A percentile compares a stretch with the other conserved stretches of the same genome.
These are phyloP conservation scores for Lactarius trivialis DNA, from an alignment of 768 basidiomycete species.

Conservation along the genomic window DNA sequence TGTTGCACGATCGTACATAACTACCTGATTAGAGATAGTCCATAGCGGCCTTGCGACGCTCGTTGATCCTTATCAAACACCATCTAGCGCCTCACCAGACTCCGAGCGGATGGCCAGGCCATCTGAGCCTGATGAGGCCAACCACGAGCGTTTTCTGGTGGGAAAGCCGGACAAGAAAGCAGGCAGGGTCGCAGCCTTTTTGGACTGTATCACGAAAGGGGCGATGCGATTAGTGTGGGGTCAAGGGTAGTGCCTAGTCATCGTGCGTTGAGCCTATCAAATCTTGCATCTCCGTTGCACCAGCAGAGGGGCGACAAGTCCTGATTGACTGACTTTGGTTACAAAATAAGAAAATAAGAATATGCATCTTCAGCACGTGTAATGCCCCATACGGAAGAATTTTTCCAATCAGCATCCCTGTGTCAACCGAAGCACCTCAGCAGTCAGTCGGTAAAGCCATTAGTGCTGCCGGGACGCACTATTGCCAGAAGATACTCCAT, in stretches of 20 bases:
- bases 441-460: conserved; percentile 8
- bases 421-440: conserved; percentile 7
- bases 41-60: not conserved
- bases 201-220: not conserved
- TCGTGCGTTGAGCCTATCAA: not conserved
- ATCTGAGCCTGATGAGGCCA: not conserved
- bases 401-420: conserved; percentile 7
- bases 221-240: conserved; percentile 2
- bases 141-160: conserved; percentile 11
- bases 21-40: conserved; percentile 6
- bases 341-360: conserved; percentile 5
- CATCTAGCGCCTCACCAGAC: conserved; percentile 1
- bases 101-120: conserved; percentile 5
- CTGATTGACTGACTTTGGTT: conserved; percentile 1
- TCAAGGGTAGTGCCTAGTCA: not conserved
- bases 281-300: conserved; percentile 2
- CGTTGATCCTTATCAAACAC: conserved; percentile 14
- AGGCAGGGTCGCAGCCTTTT: conserved; percentile 12
- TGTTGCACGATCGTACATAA: not conserved
- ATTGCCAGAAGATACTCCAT: conserved; percentile 11
- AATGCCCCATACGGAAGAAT: conserved; percentile 12
- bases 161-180: conserved; percentile 3
- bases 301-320: conserved; percentile 5
- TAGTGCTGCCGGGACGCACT: not conserved
- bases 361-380: conserved; percentile 7